Base-by-base conservation (phyloP, 257 asterid species). In the Capsicum rhomboideum region DNA sequence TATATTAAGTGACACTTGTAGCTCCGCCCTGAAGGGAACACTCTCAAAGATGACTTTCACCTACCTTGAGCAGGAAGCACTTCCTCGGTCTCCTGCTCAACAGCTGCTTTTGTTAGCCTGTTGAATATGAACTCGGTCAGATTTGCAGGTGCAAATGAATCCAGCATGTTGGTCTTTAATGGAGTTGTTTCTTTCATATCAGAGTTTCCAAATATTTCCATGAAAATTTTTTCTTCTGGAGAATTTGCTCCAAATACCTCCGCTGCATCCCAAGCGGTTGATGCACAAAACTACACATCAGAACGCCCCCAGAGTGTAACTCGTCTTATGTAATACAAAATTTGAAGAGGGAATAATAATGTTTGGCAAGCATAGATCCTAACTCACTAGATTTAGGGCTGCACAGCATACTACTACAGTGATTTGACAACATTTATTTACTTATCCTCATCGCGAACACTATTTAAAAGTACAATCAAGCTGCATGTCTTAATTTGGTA, bases 31-130 rank as follows among this genome's bases (percentile, higher is more conserved):
- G n/a, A n/a, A n/a, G n/a, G 21, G 11, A 21, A 16, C 80, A 80
- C 67, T 66, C 66, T 50, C 49, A 53, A 18, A 28, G 54, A 84
- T 52, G 21, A 50, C 54, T 77, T 21, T 71, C 71, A 86, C 88
- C 84, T 77, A 90, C 97, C 95, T 86, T 85, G 90, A 77, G 79
- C 75, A 16, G 87, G 79, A 80, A 89, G 82, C 82, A 86, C 83
- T 58, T 46, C 58, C 83, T 91, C 83, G 14, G 84, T 82, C 34
- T 82, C 88, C 71, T 44, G 74, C 77, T 85, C 89, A 87, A 84
- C 61, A 78, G 79, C 86, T 75, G 82, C 83, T 85, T 86, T 87
- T 44, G 90, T 87, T 68, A 87, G 67, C 84, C 37, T 84, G 83
- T 83, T 50, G 23, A 82, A 46, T 84, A 84, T 82, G 56, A 83